Evolutionary conservation across 148 eudicot genomes (phyloP).

Genomic region (Rhododendron ferrugineum): DNA sequence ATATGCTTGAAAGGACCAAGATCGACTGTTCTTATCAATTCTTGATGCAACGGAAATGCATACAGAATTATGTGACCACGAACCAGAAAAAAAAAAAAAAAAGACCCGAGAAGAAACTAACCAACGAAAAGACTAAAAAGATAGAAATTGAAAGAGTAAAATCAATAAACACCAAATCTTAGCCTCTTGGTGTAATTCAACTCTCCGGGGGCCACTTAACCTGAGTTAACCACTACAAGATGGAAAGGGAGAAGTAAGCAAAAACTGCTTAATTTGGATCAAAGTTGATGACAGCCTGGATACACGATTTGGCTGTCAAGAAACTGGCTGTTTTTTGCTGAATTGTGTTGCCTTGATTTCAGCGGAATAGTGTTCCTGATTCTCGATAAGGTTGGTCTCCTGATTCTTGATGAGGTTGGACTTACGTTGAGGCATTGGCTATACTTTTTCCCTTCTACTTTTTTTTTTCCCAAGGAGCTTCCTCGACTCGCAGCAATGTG

Average conservation of each 20-base stretch:
- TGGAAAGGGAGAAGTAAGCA: not conserved
- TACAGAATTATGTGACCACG: not conserved
- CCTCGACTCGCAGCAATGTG: not conserved
- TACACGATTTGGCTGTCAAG: not conserved
- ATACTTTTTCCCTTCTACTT: not conserved
- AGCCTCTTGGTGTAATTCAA: not conserved
- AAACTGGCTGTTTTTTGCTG: not conserved
- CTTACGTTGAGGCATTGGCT: not conserved
- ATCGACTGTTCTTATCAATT: slow-evolving; percentile 92
- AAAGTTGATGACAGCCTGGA: not conserved
- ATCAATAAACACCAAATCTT: not conserved
- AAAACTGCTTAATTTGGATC: not conserved
- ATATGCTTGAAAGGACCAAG: slow-evolving; percentile 97
- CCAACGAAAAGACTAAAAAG: not conserved
- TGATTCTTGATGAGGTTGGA: not conserved
- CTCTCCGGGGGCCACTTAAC: not conserved
- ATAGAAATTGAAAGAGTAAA: not conserved
- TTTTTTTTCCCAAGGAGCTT: not conserved
- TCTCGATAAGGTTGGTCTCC: not conserved
- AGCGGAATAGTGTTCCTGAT: not conserved
- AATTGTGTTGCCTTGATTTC: not conserved
- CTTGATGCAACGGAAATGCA: slow-evolving; percentile 54
- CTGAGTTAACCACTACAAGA: not conserved
- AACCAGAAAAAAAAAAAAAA: not conserved
- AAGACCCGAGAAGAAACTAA: not conserved